Evolutionary conservation across 1,139 yeast genomes (phyloP), one percentile per base, ranked within the genome.

Genomic region (Geotrichum cucujoidarum): DNA sequence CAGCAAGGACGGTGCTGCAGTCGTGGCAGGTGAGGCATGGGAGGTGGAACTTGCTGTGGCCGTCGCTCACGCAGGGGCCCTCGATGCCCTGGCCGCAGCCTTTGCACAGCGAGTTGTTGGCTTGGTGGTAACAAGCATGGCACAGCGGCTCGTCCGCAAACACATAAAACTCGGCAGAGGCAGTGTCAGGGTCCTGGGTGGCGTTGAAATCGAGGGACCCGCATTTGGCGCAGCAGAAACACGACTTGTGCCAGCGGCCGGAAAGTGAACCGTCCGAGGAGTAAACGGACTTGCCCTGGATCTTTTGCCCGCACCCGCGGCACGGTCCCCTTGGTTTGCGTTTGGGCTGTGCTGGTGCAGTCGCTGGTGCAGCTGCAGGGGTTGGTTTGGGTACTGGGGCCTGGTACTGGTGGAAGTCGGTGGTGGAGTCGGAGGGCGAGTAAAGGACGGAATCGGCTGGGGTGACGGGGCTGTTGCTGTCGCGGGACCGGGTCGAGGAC

Each of bases 201-300:
- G 24, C 42, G 25, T 45, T 53, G 36, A 55, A 44, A 18, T 57
- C 60, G 27, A 53, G 51, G 1, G 74, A 61, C 4, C 67, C 66
- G 68, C 96, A 88, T n/a, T 69, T 64, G 20, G 74, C 66, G 68
- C 98, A 92, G 18, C 72, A 69, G 70, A 92, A 90, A 64, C 98
- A 92, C 14, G 73, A 69, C 45, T 95, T 74, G 64, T 92, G 98
- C 97, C 97, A 90, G 65, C 89, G 94, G 0, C 98, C 98, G 1
- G 90, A 77, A 37, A 92, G 70, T 58, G 84, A 90, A 20, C 84
- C 83, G 45, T 87, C 88, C 55, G 78, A 81, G 37, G 96, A 87
- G 63, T 80, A 83, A n/a, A 92, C 78, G 52, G 75, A 77, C 69
- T 71, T 78, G 38, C 71, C 81, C 44, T 55, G 61, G 35, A 82